phyloP scores from a whole-genome alignment of 164 flowering plant genomes.

The Dillenia turbinata region DNA sequence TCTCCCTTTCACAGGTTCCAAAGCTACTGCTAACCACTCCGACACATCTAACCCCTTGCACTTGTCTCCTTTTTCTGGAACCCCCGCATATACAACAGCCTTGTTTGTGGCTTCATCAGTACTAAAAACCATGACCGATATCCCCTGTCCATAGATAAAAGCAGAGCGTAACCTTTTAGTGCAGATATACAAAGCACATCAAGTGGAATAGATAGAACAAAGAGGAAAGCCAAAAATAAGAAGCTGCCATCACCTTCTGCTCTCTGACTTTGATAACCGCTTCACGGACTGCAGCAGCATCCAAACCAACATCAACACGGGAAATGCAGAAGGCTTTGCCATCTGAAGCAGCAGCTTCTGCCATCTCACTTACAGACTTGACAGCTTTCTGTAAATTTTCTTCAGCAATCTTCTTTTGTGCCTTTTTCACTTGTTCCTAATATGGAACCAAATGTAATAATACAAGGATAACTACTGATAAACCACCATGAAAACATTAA shows the following conservation, averaged over 20 bases:
- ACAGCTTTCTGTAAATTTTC: conserved; percentile 72
- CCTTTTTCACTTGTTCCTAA: conserved; percentile 70
- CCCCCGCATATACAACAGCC: conserved; percentile 88
- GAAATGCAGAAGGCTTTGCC: conserved; percentile 72
- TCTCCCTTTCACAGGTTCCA: conserved; percentile 75
- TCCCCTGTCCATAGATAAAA: conserved; percentile 43
- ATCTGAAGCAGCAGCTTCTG: conserved; percentile 62
- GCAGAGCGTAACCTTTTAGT: not conserved
- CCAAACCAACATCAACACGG: conserved; percentile 76
- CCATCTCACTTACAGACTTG: conserved; percentile 45
- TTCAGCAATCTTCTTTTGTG: conserved; percentile 77
- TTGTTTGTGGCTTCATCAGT: conserved; percentile 71
- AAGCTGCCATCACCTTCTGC: conserved; percentile 47
- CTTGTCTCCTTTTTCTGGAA: conserved; percentile 51
- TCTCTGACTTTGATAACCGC: conserved; percentile 72
- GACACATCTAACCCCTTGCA: conserved; percentile 54
- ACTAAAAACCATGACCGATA: conserved; percentile 80
- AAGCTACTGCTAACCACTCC: conserved; percentile 76
- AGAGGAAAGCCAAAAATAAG: not conserved
- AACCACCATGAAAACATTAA: not conserved
- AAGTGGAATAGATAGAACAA: not conserved
- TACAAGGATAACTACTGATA: not conserved
- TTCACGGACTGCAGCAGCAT: conserved; percentile 80
- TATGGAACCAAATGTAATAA: not conserved
- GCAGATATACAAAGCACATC: too few relatives aligned